Evolutionary conservation across 352 stramenopile species (phyloP), one percentile per base, ranked within the genome.

Genomic region (Globisporangium echinulatum): DNA sequence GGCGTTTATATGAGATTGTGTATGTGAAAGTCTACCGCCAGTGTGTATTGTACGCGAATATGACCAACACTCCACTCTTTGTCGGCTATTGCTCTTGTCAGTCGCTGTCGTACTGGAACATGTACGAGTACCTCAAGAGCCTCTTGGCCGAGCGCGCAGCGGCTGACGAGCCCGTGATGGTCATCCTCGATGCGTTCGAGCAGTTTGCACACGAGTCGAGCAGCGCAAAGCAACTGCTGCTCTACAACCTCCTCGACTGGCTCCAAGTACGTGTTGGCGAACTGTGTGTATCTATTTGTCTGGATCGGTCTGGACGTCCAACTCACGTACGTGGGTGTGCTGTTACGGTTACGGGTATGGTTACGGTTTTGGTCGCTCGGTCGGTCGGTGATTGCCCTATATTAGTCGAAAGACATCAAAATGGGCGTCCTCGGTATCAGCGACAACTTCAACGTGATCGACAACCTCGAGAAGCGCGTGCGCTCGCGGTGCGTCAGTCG

Each of bases 241-340:
- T 94, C 25, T 94, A 94, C 69, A 92, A 92, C 42, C 58, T 92
- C 50, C 77, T 94, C 47, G 85, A 94, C 58, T 94, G 85, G 85
- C 69, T 92, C 37, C 83, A 86, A 67, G 78, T 86, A 54, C 25
- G 52, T 44, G 6, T 0, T 0, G 36, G 25, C 25, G 25, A 33
- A 33, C 25, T 33, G 25, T 33, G 25, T 33, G 25, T 33, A 33
- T 33, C 25, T 33, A 33, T 3, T 3, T 33, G 25, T 33, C 25
- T 33, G 25, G 25, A 33, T 33, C 25, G 25, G 25, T 33, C 25
- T 33, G 25, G 1, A 33, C 25, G 25, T 33, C 25, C 25, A 33
- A 33, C 25, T 33, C 25, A 33, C 25, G 25, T 33, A 33, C 25
- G 25, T 33, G 25, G 25, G 25, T 33, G 25, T 33, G 25, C 25